Evolutionary conservation across 75 land plant genomes (phyloP), one percentile per base, ranked within the genome.

Genomic region (Cupressus sempervirens): DNA sequence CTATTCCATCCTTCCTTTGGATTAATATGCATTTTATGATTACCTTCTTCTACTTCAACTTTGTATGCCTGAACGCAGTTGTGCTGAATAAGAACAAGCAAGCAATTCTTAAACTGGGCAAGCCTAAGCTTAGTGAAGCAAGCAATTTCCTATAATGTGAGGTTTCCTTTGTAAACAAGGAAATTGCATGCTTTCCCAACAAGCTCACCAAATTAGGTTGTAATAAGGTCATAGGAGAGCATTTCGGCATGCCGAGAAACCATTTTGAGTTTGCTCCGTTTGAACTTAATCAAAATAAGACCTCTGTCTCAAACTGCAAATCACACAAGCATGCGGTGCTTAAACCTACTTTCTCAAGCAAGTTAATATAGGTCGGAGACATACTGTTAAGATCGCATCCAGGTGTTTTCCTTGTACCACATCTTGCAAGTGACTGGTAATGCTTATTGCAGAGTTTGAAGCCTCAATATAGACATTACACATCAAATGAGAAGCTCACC

Each of bases 21-120:
- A n/a, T n/a, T n/a, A n/a, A n/a, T n/a, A n/a, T n/a, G n/a, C n/a
- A n/a, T n/a, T n/a, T n/a, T n/a, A n/a, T n/a, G n/a, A n/a, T n/a
- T n/a, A 53, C 83, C 83, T 30, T 53, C 91, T 77, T 87, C 92
- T 72, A 67, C 68, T 35, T 84, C 88, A 73, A 84, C 82, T 90
- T 87, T 80, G 86, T 91, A 97, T 35, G 93, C 93, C 86, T 97
- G 98, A n/a, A 94, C 94, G 85, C 99, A 95, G 53, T 94, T 97
- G 85, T 97, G 99, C 86, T 97, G 99, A 72, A 95, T 91, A 18
- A 97, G 88, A n/a, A 95, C 94, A 56, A 93, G 94, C 3, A 97
- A 86, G 85, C 89, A 91, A 80, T 91, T 94, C 62, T 89, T 91
- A 75, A 97, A 90, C 88, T 91, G 88, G 0, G 87, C 10, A 38